A percentile compares a stretch with the other conserved stretches of the same genome.
These are phyloP conservation scores for Nakaseomyces sp. DNA, from an alignment of 1,139 yeast species.

Conservation along the genomic window DNA sequence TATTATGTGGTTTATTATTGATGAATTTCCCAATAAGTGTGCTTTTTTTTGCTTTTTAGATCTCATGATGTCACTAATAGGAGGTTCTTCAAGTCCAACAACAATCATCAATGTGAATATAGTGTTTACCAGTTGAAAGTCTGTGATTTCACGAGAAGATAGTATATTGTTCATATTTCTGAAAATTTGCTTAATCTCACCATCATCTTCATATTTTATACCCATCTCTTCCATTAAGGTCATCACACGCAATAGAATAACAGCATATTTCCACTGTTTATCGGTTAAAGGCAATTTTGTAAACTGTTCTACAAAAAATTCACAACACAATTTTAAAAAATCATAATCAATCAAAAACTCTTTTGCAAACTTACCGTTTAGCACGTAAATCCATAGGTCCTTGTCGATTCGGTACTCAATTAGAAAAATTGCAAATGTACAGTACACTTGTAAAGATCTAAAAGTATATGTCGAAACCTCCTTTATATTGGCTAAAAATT, in stretches of 20 bases:
- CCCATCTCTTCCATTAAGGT: background rate
- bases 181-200: background rate
- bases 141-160: background rate
- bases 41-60: background rate
- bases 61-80: background rate
- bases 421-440: background rate
- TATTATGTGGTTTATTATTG: background rate
- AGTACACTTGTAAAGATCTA: background rate
- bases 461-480: background rate
- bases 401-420: background rate
- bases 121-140: background rate
- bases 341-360: background rate
- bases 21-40: background rate
- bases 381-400: background rate
- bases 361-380: background rate
- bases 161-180: background rate
- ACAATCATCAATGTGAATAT: background rate
- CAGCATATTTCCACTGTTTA: slow-evolving; percentile 1
- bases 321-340: background rate
- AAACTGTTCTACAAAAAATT: background rate
- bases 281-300: background rate
- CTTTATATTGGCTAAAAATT: background rate
- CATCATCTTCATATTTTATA: background rate
- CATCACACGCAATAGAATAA: background rate
- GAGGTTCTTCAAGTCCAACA: background rate